Conservation (phyloP, 805 yeast genomes). For the Lachancea dasiensis region DNA sequence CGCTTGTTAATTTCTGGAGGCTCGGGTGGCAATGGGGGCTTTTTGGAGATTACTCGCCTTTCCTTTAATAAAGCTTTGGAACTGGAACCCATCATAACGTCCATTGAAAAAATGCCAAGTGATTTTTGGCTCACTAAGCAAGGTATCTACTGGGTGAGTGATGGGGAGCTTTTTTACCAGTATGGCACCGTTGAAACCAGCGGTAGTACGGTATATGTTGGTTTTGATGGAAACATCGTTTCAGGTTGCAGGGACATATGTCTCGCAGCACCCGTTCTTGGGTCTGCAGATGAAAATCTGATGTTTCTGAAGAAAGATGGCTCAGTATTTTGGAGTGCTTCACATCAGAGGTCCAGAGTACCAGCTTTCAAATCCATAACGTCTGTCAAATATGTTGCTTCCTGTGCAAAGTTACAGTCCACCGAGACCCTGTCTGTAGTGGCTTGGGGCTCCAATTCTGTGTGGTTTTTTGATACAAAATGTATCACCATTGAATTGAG, state of each 20-base stretch:
- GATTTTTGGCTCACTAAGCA: conserved; percentile 8
- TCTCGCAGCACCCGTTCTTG: neutral
- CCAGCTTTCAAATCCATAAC: conserved; percentile 2
- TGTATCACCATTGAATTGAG: neutral
- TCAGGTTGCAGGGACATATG: neutral
- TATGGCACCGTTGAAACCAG: conserved; percentile 1
- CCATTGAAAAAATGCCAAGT: neutral
- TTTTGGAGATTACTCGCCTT: conserved; percentile 7
- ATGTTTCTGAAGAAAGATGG: conserved; percentile 2
- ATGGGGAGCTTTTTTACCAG: conserved; percentile 9
- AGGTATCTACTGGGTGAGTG: conserved; percentile 14
- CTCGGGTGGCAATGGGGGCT: conserved; percentile 12
- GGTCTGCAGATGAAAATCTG: neutral
- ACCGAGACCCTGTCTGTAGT: conserved; percentile 1
- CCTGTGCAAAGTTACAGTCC: neutral
- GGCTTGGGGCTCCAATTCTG: conserved; percentile 2
- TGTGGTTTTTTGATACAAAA: conserved; percentile 2
- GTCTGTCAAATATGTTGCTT: neutral
- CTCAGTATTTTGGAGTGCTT: conserved; percentile 1
- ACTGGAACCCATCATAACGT: neutral
- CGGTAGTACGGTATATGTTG: conserved; percentile 6
- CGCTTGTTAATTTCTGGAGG: conserved; percentile 12
- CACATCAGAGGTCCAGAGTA: neutral
- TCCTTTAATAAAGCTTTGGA: neutral
- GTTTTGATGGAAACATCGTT: conserved; percentile 6